Percentiles rank a stretch among this genome's conserved stretches.
Conservation (phyloP, 2,329 filamentous ascomycete genomes). For the Remersonia thermophila region DNA sequence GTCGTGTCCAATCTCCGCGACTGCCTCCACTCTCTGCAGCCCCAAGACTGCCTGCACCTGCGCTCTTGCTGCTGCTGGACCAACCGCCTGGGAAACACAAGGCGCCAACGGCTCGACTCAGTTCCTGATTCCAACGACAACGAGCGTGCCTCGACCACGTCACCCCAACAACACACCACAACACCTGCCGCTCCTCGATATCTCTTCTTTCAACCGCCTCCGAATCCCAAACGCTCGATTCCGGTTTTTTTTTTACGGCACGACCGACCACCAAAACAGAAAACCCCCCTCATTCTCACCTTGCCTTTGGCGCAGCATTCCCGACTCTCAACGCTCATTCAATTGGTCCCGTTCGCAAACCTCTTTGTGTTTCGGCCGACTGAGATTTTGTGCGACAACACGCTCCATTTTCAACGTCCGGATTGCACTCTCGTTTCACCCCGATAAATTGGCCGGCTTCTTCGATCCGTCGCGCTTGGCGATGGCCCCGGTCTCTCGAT, state of each 20-base stretch:
- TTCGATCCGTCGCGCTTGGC: constrained; percentile 2
- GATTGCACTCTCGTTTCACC: no score
- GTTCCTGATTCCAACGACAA: background rate
- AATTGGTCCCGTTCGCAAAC: background rate
- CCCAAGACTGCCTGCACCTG: background rate
- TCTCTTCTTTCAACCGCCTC: background rate
- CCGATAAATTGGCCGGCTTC: no score
- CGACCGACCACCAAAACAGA: background rate
- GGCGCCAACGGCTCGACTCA: constrained; percentile 1
- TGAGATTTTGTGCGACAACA: constrained; percentile 11
- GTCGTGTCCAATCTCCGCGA: constrained; percentile 9
- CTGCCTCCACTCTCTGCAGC: constrained; percentile 7
- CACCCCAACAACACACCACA: no score
- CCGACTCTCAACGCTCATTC: constrained; percentile 6
- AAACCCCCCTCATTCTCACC: no score
- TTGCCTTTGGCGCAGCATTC: background rate
- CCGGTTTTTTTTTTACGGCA: background rate
- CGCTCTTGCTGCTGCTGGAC: background rate
- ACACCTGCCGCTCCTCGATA: no score
- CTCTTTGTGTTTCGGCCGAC: constrained; percentile 5
- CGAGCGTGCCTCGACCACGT: no score
- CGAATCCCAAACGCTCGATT: background rate
- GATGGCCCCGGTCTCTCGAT: constrained; percentile 14
- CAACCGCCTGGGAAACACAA: constrained; percentile 8
- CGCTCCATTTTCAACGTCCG: constrained; percentile 10